Evolutionary conservation across 2,329 filamentous ascomycete genomes (phyloP).

Genomic region (Sclerotinia glacialis): DNA sequence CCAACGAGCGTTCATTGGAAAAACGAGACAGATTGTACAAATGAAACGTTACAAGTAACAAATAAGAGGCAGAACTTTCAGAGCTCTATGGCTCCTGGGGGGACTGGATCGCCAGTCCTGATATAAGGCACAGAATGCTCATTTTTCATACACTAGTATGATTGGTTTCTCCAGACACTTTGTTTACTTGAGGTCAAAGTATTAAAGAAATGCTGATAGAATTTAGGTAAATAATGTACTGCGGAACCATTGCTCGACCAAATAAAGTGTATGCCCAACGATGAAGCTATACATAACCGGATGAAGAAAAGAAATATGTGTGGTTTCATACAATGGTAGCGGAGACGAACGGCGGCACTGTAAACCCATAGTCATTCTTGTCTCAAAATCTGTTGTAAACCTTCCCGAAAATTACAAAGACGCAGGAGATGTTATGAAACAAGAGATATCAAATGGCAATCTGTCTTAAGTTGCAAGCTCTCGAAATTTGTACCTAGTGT

Average conservation of each 20-base stretch:
- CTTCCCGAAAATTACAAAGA: neutral
- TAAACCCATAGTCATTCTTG: neutral
- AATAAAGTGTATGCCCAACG: neutral
- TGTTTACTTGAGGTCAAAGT: neutral
- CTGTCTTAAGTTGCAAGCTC: neutral
- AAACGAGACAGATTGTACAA: neutral
- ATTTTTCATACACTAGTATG: neutral
- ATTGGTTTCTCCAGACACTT: neutral
- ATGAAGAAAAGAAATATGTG: neutral
- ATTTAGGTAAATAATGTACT: neutral
- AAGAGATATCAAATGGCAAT: neutral
- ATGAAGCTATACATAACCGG: neutral
- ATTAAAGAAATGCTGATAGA: neutral
- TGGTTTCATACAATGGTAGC: neutral
- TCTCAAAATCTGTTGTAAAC: neutral
- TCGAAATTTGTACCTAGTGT: neutral
- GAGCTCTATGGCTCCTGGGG: neutral
- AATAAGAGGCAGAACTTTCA: neutral
- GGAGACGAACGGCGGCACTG: neutral
- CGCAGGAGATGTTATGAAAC: neutral
- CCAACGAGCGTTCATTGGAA: neutral
- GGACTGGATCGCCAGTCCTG: neutral
- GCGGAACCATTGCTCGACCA: neutral
- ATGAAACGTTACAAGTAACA: neutral
- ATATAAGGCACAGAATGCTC: neutral